Percentiles rank a stretch among this genome's conserved stretches.
Evolutionary conservation across 768 basidiomycete species (phyloP).

Genomic region (Lentinula edodes): DNA sequence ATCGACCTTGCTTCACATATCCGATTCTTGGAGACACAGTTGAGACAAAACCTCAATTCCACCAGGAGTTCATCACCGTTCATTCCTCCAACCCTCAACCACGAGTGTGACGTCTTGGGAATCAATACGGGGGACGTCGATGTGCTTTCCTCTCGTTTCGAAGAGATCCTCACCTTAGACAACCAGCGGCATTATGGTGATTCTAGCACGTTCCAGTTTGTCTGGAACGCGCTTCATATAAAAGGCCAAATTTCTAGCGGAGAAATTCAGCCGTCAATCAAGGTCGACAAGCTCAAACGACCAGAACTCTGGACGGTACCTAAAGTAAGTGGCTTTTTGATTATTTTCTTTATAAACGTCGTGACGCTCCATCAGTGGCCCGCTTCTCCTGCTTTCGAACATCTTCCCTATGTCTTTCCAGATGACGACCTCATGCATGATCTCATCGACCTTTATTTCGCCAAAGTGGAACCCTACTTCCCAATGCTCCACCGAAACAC

Average conservation of each 20-base stretch:
- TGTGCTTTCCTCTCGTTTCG: not conserved
- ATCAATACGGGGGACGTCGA: not conserved
- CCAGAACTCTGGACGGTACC: slow-evolving; percentile 18
- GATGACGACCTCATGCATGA: slow-evolving; percentile 44
- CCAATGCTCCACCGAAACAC: slow-evolving; percentile 73
- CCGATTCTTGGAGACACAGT: not conserved
- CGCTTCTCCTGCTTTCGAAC: not conserved
- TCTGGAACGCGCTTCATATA: slow-evolving; percentile 29
- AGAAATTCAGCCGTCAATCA: not conserved
- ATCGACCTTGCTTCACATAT: slow-evolving; percentile 1
- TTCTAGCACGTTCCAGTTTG: slow-evolving; percentile 33
- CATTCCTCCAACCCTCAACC: not conserved
- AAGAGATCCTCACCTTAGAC: not conserved
- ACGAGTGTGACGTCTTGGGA: not conserved
- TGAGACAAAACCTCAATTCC: not conserved
- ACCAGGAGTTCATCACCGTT: not conserved
- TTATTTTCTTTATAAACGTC: no score
- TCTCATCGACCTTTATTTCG: slow-evolving; percentile 68
- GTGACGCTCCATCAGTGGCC: not conserved
- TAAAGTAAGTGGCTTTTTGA: slow-evolving; percentile 14
- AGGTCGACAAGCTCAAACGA: slow-evolving; percentile 4
- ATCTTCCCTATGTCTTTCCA: slow-evolving; percentile 29
- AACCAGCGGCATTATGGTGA: slow-evolving; percentile 21
- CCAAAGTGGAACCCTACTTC: slow-evolving; percentile 41
- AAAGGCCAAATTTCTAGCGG: slow-evolving; percentile 19